phyloP scores from a whole-genome alignment of 1,284 basidiomycete species.

The Sporisorium reilianum region DNA sequence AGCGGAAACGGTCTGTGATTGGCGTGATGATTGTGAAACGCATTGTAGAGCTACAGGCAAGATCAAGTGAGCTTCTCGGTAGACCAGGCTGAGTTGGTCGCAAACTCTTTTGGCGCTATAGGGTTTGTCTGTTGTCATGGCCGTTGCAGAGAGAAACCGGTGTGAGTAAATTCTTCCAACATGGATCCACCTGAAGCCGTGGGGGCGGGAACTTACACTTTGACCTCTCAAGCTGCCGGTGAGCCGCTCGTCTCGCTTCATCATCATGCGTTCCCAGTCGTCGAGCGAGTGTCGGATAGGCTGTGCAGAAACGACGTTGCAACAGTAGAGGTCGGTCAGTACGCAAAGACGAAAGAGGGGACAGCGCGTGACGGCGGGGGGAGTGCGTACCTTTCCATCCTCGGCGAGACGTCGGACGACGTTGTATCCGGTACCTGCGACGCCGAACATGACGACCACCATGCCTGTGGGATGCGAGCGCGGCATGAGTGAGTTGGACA shows the following conservation, averaged over 20 bases:
- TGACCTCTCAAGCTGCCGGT: slow-evolving; percentile 67
- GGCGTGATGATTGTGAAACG: too few relatives aligned
- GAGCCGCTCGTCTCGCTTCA: slow-evolving; percentile 66
- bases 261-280: slow-evolving; percentile 69
- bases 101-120: slow-evolving; percentile 62
- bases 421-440: slow-evolving; percentile 68
- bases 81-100: slow-evolving; percentile 66
- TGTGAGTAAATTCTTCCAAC: neutral
- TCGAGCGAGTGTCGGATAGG: slow-evolving; percentile 66
- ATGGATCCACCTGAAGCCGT: neutral
- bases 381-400: slow-evolving; percentile 66
- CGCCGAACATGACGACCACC: slow-evolving; percentile 68
- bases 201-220: slow-evolving; percentile 54
- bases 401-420: slow-evolving; percentile 61
- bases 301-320: slow-evolving; percentile 26
- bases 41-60: too few relatives aligned
- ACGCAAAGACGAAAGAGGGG: neutral
- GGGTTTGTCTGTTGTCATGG: slow-evolving; percentile 49
- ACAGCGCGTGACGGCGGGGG: neutral
- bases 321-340: neutral
- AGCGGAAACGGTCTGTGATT: neutral
- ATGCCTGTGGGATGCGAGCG: slow-evolving; percentile 33
- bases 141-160: neutral
- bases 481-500: neutral
- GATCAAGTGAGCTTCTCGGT: slow-evolving; percentile 58